phyloP scores from a whole-genome alignment of 129 eudicot species.

The Ambrosia trifida region DNA sequence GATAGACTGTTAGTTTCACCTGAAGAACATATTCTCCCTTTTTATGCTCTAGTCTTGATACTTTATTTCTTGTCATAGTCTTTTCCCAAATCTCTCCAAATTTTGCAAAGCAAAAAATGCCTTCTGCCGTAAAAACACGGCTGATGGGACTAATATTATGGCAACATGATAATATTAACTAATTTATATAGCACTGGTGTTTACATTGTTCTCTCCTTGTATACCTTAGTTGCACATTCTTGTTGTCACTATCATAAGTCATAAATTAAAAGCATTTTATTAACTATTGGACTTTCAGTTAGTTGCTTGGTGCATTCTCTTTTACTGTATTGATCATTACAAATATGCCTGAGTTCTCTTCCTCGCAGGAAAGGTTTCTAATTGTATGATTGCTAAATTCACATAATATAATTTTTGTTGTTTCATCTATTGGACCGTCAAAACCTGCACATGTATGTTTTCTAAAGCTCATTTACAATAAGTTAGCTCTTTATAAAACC shows the following conservation, averaged over 20 bases:
- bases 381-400: not conserved
- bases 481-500: not conserved
- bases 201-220: not conserved
- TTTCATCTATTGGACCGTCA: not conserved
- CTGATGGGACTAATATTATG: constrained; percentile 10
- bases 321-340: not conserved
- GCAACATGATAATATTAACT: not conserved
- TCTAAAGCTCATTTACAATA: not conserved
- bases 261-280: not conserved
- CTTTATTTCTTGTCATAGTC: not conserved
- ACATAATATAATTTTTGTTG: not conserved
- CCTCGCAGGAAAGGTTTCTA: not conserved
- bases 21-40: not conserved
- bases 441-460: not conserved
- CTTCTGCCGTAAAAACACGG: not conserved
- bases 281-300: not conserved
- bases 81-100: not conserved
- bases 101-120: not conserved
- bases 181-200: not conserved
- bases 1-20: not conserved
- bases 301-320: not conserved
- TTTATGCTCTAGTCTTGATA: not conserved
- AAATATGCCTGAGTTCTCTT: not conserved
- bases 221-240: not conserved
- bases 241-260: not conserved